Evolutionary conservation across 2,329 filamentous ascomycete species (phyloP).

Genomic region (Zasmidium cellare): DNA sequence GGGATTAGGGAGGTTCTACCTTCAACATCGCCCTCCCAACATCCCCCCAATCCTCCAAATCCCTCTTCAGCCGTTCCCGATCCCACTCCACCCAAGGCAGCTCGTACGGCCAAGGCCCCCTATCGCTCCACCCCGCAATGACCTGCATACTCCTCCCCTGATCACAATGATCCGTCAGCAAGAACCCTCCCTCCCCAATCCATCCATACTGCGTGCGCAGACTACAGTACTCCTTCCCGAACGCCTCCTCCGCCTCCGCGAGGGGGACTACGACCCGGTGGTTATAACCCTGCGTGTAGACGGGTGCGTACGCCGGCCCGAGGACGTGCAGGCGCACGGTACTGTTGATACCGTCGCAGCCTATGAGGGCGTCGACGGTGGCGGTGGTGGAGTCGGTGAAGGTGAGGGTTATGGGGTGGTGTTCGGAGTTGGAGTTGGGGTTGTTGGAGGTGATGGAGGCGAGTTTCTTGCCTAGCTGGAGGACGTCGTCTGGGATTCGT

Average conservation of each 20-base stretch:
- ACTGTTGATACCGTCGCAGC: slow-evolving; percentile 11
- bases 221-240: slow-evolving; percentile 8
- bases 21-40: slow-evolving; percentile 10
- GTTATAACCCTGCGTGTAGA: slow-evolving; percentile 9
- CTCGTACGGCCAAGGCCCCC: slow-evolving; percentile 1
- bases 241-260: slow-evolving; percentile 2
- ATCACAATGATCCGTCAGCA: slow-evolving; percentile 10
- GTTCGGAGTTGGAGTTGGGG: too few relatives aligned
- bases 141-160: slow-evolving; percentile 10
- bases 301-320: slow-evolving; percentile 5
- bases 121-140: slow-evolving; percentile 7
- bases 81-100: slow-evolving; percentile 5
- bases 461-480: background rate
- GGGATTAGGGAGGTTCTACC: too few relatives aligned
- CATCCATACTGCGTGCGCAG: slow-evolving; percentile 6
- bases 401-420: background rate
- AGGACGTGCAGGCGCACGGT: background rate
- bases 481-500: background rate
- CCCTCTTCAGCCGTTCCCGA: slow-evolving; percentile 4
- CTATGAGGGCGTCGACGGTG: background rate
- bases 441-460: background rate
- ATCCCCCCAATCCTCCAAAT: slow-evolving; percentile 7
- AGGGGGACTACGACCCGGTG: slow-evolving; percentile 10
- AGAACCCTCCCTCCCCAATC: slow-evolving; percentile 10
- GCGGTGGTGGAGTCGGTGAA: background rate